These are phyloP conservation scores for Trichoderma aggressivum DNA, from an alignment of 2,329 filamentous ascomycete genomes.

Conservation along the genomic window DNA sequence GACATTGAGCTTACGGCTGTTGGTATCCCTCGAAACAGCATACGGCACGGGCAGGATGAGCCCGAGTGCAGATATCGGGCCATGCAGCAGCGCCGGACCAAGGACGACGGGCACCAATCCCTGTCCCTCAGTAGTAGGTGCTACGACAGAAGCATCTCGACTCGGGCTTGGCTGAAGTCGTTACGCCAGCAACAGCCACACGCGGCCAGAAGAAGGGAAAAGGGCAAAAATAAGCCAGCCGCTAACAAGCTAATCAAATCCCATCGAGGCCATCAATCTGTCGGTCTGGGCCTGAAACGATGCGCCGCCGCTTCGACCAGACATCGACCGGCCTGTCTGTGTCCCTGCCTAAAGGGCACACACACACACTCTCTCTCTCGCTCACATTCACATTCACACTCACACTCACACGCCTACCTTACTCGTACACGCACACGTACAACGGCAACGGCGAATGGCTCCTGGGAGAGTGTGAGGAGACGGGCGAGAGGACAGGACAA, in stretches of 20 bases:
- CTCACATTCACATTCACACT: too few species aligned
- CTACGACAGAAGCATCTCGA: neutral
- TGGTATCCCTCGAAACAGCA: neutral
- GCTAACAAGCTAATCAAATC: neutral
- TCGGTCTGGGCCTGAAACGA: constrained; percentile 7
- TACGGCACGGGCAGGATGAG: neutral
- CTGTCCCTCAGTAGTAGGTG: neutral
- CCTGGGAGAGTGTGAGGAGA: neutral
- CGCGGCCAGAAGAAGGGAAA: neutral
- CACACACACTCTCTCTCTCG: neutral
- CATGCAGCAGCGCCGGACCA: neutral
- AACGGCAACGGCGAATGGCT: neutral
- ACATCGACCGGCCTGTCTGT: neutral
- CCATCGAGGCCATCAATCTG: neutral
- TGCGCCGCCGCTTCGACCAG: neutral
- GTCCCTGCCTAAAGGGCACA: constrained; percentile 11
- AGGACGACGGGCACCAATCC: neutral
- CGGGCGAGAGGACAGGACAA: neutral
- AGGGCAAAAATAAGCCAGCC: neutral
- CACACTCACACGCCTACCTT: neutral
- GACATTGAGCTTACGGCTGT: neutral
- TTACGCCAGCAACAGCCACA: constrained; percentile 12
- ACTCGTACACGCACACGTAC: neutral
- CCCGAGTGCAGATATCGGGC: neutral
- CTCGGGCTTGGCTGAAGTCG: constrained; percentile 6